Base-by-base conservation (phyloP, 164 flowering plant genomes). In the Magnolia officinalis region DNA sequence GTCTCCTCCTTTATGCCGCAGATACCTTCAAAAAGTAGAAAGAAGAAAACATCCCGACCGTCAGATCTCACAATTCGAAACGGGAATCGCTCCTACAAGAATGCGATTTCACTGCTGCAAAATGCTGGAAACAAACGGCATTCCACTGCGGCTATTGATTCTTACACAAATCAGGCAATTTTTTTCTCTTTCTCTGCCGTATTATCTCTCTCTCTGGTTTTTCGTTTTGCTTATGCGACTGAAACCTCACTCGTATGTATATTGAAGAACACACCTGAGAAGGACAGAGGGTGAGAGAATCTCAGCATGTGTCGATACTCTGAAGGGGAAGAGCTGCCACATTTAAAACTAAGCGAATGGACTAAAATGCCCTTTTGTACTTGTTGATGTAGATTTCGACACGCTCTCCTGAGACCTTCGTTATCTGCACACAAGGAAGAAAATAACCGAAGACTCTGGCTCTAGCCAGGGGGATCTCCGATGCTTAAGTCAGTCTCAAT, bases 311-410 rank as follows among this genome's bases (percentile, higher is more conserved):
- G 68, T n/a, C 26, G 3, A 71, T 51, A n/a, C n/a, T 6, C 10
- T 4, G 24, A 20, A 13, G 73, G 29, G 9, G 10, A 50, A n/a
- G 37, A 67, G 70, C 19, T 5, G 70, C 58, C 59, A 61, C 75
- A 26, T 45, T 45, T 49, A 19, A 45, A 52, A 59, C 14, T 2
- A 31, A 26, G 49, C 51, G 10, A 4, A 4, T 50, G 16, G 79
- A 72, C 78, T 10, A 58, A 76, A 76, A 69, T 58, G 58, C 78
- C 51, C 78, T 20, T 49, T 11, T 58, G 63, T 18, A 8, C 10
- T 18, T n/a, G n/a, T n/a, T n/a, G n/a, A n/a, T n/a, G n/a, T n/a
- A n/a, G n/a, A n/a, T n/a, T n/a, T n/a, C n/a, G n/a, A n/a, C n/a
- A n/a, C n/a, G n/a, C n/a, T n/a, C n/a, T n/a, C n/a, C n/a, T n/a